These are phyloP conservation scores for Colletotrichum sidae DNA, from an alignment of 2,329 filamentous ascomycete species.

Conservation along the genomic window DNA sequence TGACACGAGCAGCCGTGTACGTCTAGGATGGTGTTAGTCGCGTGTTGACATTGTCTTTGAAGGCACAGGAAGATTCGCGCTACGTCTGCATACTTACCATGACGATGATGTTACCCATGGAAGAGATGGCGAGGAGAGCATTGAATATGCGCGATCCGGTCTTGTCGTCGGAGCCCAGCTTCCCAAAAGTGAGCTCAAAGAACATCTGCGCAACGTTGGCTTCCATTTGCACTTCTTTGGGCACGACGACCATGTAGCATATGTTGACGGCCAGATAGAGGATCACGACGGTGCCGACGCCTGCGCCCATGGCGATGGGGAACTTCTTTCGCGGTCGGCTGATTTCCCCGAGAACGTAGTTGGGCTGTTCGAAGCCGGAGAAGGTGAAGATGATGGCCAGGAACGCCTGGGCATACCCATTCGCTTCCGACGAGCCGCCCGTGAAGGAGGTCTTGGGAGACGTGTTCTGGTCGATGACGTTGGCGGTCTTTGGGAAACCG, in stretches of 20 bases:
- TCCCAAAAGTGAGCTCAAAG: slow-evolving; percentile 47
- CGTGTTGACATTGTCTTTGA: too few species aligned
- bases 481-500: slow-evolving; percentile 41
- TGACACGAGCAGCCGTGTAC: slow-evolving; percentile 65
- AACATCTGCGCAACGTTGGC: slow-evolving; percentile 47
- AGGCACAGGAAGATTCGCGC: neutral
- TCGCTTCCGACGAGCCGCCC: slow-evolving; percentile 41
- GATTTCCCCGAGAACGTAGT: slow-evolving; percentile 50
- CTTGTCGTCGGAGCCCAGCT: slow-evolving; percentile 42
- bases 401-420: slow-evolving; percentile 53
- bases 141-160: slow-evolving; percentile 54
- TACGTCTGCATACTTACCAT: slow-evolving; percentile 45
- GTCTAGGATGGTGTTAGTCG: slow-evolving; percentile 46
- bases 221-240: slow-evolving; percentile 40
- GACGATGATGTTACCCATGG: slow-evolving; percentile 67
- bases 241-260: slow-evolving; percentile 54
- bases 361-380: slow-evolving; percentile 53
- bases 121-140: slow-evolving; percentile 64
- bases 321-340: slow-evolving; percentile 47
- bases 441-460: slow-evolving; percentile 41
- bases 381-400: slow-evolving; percentile 56
- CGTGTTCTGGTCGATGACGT: slow-evolving; percentile 44
- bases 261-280: slow-evolving; percentile 53
- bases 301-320: slow-evolving; percentile 45
- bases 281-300: slow-evolving; percentile 45